Conservation (phyloP, 2,329 filamentous ascomycete genomes). For the Colletotrichum euphorbiae region DNA sequence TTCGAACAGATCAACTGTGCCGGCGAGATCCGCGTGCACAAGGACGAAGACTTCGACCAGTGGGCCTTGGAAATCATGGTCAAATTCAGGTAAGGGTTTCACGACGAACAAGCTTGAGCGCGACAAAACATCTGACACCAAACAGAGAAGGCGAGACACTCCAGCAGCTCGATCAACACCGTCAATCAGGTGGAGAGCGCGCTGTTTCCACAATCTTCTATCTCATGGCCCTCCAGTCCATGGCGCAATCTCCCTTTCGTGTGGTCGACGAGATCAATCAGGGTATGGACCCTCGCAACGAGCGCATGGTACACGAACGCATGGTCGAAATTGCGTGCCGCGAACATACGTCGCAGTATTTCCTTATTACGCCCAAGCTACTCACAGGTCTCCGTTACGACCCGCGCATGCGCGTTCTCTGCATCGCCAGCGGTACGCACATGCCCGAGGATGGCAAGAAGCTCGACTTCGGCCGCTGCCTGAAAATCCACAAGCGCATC, state of each 20-base stretch:
- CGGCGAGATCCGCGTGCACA: constrained; percentile 88
- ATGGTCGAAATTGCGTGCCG: constrained; percentile 98
- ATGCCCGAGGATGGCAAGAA: constrained; percentile 67
- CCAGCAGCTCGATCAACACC: constrained; percentile 87
- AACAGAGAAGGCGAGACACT: constrained; percentile 83
- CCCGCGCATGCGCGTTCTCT: constrained; percentile 90
- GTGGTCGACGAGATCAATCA: constrained; percentile 99
- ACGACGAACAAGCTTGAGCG: not conserved
- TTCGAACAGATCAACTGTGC: constrained; percentile 95
- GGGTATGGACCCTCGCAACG: constrained; percentile 98
- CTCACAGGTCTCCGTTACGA: constrained; percentile 88
- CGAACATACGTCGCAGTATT: constrained; percentile 86
- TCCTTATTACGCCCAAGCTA: constrained; percentile 97
- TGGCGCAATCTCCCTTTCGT: constrained; percentile 94
- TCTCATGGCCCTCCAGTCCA: constrained; percentile 95
- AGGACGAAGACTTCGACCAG: constrained; percentile 91
- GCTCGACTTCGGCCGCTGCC: constrained; percentile 61
- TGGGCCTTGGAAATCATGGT: constrained; percentile 96
- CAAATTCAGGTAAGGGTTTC: constrained; percentile 81
- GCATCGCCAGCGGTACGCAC: constrained; percentile 89
- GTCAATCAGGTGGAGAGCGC: constrained; percentile 95
- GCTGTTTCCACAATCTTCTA: constrained; percentile 99
- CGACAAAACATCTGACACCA: constrained; percentile 8
- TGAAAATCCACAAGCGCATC: constrained; percentile 56
- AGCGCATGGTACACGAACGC: constrained; percentile 96